These are phyloP conservation scores for Rhododendron griersonianum DNA, from an alignment of 148 eudicot species.

Conservation along the genomic window DNA sequence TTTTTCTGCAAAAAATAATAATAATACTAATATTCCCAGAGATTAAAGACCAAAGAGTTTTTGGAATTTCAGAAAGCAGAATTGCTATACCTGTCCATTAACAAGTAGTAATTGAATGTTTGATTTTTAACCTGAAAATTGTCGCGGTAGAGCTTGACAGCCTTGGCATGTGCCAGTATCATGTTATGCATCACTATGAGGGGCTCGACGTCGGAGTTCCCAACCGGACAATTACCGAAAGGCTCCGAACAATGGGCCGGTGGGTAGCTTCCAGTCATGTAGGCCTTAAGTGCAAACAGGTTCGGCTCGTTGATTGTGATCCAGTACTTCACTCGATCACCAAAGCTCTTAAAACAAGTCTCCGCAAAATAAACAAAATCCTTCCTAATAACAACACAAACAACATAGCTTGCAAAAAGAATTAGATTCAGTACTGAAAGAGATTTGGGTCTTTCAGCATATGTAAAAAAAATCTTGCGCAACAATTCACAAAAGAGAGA, in stretches of 20 bases:
- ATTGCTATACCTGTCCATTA: too few relatives aligned
- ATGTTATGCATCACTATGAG: conserved; percentile 55
- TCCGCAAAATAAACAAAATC: conserved; percentile 58
- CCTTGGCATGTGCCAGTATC: conserved; percentile 68
- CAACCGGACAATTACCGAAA: conserved; percentile 42
- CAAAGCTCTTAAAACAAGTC: conserved; percentile 64
- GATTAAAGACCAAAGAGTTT: too few relatives aligned
- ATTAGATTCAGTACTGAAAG: not conserved
- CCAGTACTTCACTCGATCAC: conserved; percentile 79
- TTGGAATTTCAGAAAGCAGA: not conserved
- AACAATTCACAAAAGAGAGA: not conserved
- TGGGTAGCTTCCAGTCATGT: conserved; percentile 54
- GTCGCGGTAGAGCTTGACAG: conserved; percentile 47
- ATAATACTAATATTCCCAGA: too few relatives aligned
- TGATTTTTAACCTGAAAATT: conserved; percentile 32
- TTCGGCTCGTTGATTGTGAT: conserved; percentile 82
- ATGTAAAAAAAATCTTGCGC: not conserved
- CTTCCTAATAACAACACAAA: conserved; percentile 35
- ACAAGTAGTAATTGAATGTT: not conserved
- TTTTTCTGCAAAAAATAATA: conserved; percentile 19
- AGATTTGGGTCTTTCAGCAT: not conserved
- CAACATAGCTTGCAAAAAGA: not conserved
- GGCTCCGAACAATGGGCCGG: conserved; percentile 68
- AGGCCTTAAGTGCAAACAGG: conserved; percentile 30
- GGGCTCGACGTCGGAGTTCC: conserved; percentile 71